Conservation (phyloP, 169 alveolate species). For the Eimeria necatrix region DNA sequence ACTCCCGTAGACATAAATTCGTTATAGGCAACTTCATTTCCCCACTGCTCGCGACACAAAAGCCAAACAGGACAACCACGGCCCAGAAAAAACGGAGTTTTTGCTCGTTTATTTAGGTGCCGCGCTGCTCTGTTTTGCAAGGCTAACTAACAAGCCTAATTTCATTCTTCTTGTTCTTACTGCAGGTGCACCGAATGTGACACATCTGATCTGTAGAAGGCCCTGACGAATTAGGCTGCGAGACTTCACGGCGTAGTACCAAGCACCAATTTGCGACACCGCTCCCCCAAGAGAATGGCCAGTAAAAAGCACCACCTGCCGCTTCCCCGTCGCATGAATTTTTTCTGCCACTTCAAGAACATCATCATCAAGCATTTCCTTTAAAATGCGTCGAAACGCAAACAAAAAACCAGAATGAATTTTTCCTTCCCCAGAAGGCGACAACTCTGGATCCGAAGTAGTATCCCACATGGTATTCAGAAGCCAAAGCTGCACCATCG, state of each 20-base stretch:
- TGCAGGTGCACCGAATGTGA: constrained; percentile 71
- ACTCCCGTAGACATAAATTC: constrained; percentile 48
- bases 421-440: constrained; percentile 43
- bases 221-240: constrained; percentile 30
- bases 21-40: constrained; percentile 43
- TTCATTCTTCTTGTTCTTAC: neutral
- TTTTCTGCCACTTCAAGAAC: constrained; percentile 4
- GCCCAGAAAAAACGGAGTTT: too few relatives aligned
- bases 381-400: neutral
- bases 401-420: constrained; percentile 62
- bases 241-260: constrained; percentile 57
- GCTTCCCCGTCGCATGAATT: constrained; percentile 14
- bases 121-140: neutral
- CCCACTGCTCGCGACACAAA: constrained; percentile 61
- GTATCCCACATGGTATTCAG: constrained; percentile 60
- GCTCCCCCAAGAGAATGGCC: constrained; percentile 74
- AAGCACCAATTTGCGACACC: constrained; percentile 57
- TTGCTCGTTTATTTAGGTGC: too few relatives aligned
- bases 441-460: constrained; percentile 23
- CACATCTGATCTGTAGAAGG: constrained; percentile 44
- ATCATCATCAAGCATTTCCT: constrained; percentile 28
- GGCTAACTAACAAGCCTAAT: neutral
- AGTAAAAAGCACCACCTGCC: constrained; percentile 68
- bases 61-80: neutral
- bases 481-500: constrained; percentile 57